phyloP scores from a whole-genome alignment of 139 green algal genomes.

The Medakamo hakoo region DNA sequence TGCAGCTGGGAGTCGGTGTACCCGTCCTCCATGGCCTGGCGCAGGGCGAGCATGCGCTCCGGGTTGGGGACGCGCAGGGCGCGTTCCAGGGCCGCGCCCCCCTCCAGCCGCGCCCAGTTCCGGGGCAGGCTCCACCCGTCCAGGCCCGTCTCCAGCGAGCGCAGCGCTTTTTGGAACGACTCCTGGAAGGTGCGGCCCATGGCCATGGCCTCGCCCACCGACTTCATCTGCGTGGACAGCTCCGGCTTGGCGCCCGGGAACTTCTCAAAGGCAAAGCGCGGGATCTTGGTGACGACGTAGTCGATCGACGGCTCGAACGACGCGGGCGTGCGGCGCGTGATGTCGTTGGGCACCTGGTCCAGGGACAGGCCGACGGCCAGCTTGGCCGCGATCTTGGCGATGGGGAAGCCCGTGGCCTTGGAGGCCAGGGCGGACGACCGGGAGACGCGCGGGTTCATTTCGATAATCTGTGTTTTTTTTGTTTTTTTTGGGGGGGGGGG shows the following conservation, averaged over 20 bases:
- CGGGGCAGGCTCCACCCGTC: conserved; percentile 69
- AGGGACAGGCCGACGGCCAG: conserved; percentile 91
- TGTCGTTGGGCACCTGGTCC: conserved; percentile 97
- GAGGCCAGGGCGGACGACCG: conserved; percentile 94
- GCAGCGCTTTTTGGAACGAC: conserved; percentile 93
- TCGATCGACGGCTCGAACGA: conserved; percentile 99
- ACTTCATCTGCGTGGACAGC: conserved; percentile 91
- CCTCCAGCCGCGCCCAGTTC: conserved; percentile 57
- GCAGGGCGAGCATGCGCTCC: conserved; percentile 67
- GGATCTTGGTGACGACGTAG: conserved; percentile 94
- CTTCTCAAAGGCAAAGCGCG: conserved; percentile 94
- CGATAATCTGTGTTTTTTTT: too few relatives aligned
- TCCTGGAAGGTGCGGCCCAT: conserved; percentile 95
- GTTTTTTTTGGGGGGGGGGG: too few relatives aligned
- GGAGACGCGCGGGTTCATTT: conserved; percentile 98
- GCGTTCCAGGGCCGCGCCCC: conserved; percentile 65
- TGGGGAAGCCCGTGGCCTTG: conserved; percentile 96
- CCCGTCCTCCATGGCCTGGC: conserved; percentile 59
- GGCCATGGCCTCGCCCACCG: conserved; percentile 94
- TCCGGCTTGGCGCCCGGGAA: conserved; percentile 79
- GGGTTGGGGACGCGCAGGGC: conserved; percentile 78
- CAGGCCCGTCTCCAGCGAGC: conserved; percentile 79
- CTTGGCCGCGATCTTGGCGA: conserved; percentile 99
- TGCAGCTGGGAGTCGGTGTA: conserved; percentile 54
- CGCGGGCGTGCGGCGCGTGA: conserved; percentile 94